A percentile compares a stretch with the other conserved stretches of the same genome.
Evolutionary conservation across 345 rosid genomes (phyloP).

Genomic region (Eucalyptus lansdowneana): DNA sequence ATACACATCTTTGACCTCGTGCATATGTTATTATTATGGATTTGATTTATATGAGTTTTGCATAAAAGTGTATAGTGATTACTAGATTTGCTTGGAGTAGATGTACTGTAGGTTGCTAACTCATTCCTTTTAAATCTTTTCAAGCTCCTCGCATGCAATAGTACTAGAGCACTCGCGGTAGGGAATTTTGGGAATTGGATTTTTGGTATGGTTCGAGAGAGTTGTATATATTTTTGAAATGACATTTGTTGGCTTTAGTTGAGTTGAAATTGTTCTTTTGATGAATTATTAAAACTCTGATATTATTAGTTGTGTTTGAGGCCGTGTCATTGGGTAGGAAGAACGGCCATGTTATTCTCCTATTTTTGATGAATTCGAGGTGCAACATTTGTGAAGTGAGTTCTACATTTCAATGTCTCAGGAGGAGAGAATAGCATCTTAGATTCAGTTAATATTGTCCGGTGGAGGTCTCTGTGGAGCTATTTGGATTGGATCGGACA

Average conservation of each 20-base stretch:
- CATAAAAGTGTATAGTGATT: no score
- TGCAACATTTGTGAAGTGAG: background rate
- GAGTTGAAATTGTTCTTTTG: background rate
- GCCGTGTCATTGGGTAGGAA: background rate
- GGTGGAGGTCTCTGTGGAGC: background rate
- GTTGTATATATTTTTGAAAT: background rate
- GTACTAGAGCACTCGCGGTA: background rate
- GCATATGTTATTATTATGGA: background rate
- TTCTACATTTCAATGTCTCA: background rate
- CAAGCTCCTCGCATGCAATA: background rate
- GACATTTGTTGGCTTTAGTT: background rate
- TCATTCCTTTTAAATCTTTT: background rate
- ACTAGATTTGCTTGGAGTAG: background rate
- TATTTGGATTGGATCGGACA: no score
- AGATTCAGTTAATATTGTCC: background rate
- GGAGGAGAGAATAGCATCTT: background rate
- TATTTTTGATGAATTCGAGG: background rate
- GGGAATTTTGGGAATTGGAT: background rate
- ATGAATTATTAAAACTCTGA: background rate
- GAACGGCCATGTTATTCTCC: background rate
- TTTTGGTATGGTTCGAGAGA: background rate
- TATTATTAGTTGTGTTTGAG: background rate
- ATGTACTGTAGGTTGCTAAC: no score
- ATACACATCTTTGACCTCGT: background rate
- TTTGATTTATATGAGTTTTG: background rate